Evolutionary conservation across 768 basidiomycete genomes (phyloP), one percentile per base, ranked within the genome.

Genomic region (Amanita muscaria): DNA sequence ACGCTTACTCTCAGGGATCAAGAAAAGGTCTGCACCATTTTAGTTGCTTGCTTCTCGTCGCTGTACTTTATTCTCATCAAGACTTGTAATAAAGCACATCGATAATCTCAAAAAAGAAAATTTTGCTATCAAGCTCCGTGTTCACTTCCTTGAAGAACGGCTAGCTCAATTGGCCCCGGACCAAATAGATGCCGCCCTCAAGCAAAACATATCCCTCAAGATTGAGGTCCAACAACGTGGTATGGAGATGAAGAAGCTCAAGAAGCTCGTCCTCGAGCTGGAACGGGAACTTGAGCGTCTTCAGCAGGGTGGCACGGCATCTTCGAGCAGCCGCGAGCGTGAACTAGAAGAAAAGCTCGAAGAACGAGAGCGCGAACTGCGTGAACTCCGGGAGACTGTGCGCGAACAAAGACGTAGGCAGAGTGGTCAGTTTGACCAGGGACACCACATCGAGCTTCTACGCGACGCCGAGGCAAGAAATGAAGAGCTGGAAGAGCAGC

Each of bases 21-120:
- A 62, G 93, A 98, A 65, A 94, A 97, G 76, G 94, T 89, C 53
- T 41, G 70, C 58, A 32, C 19, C 14, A 16, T 38, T 27, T 18
- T 50, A 24, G 16, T 25, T 14, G 44, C 30, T 16, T 4, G 2
- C 19, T 29, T 12, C 34, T 35, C 33, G 36, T 36, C 21, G 46
- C 24, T 15, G 31, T 36, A 23, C 23, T 29, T 16, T 36, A 45
- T 29, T 45, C 39, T 31, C 40, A 23, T 49, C 12, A 42, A 23
- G 43, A 6, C 46, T 35, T 23, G 11, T 37, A 29, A 33, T 35
- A 21, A 56, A 98, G 93, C 88, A 93, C 61, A 89, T 96, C 58
- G 91, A 98, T 64, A 81, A 80, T 50, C 77, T 92, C 56, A 92
- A 94, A 68, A 96, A 93, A 61, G 93, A 98, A 61, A 94, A 94